Percentiles rank a stretch among this genome's conserved stretches.
Conservation (phyloP, 1,284 basidiomycete genomes). For the Pseudozyma thailandica region DNA sequence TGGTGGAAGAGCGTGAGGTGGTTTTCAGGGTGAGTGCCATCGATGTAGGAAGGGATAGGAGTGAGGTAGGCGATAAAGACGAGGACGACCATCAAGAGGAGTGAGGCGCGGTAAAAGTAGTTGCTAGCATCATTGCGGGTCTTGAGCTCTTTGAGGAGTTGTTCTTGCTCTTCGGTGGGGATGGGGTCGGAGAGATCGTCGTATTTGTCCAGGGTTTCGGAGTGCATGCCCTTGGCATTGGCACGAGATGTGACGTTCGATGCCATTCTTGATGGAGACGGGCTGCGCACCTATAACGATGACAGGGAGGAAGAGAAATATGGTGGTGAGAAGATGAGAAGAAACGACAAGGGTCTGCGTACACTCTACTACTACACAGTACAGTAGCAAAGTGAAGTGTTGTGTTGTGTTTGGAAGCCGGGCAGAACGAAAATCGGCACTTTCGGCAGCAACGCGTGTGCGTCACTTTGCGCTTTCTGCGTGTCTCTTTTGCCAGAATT, state of each 20-base stretch:
- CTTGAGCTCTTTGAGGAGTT: constrained; percentile 54
- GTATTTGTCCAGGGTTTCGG: constrained; percentile 47
- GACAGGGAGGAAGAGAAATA: background rate
- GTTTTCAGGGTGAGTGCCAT: constrained; percentile 63
- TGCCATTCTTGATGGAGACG: constrained; percentile 4
- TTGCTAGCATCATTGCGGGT: constrained; percentile 57
- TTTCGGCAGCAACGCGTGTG: no score
- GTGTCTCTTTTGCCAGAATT: no score
- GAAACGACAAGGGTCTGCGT: no score
- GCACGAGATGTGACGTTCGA: constrained; percentile 14
- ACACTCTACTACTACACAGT: no score
- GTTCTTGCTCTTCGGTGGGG: constrained; percentile 58
- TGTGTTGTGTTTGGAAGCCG: no score
- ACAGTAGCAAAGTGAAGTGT: no score
- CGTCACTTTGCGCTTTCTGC: no score
- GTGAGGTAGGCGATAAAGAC: constrained; percentile 59
- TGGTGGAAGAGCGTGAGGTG: constrained; percentile 62
- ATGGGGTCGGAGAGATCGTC: constrained; percentile 51
- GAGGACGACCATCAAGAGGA: constrained; percentile 54
- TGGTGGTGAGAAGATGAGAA: background rate
- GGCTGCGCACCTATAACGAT: background rate
- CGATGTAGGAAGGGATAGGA: constrained; percentile 62
- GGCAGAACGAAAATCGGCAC: no score
- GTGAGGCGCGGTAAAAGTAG: constrained; percentile 56
- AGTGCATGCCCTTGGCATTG: constrained; percentile 23